Base-by-base conservation (phyloP, 345 rosid species). In the Dipteronia sinensis region DNA sequence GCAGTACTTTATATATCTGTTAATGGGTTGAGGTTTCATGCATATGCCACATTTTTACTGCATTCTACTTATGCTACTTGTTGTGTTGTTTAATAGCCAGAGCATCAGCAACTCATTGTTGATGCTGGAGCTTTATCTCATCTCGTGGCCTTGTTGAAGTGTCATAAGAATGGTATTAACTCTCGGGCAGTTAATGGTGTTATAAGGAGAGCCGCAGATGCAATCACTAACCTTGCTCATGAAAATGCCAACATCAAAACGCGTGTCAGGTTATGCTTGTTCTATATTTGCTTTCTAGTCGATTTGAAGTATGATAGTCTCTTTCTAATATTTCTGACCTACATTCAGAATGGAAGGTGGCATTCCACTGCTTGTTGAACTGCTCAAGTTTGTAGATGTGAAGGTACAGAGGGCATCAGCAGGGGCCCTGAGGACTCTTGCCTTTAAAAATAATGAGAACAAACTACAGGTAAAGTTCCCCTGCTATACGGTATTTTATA, bases 341-440 rank as follows among this genome's bases (percentile, higher is more conserved):
- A 6, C 22, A n/a, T 79, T 59, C 86, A 90, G 98, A 85, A 74
- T 79, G 83, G 93, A 86, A 77, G 97, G 92, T 40, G 95, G 91
- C 46, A 90, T 94, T 69, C 92, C 89, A 34, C 91, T 88, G 25
- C 90, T 94, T 67, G 97, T 91, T 56, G 89, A 92, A 77, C 83
- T 92, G 81, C 90, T 91, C 13, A 75, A 87, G 80, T 82, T 74
- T 68, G 55, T 70, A 67, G 94, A 94, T 78, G 40, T 46, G 2
- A 89, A 91, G 83, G 95, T 94, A 27, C 98, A 89, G 79, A 88
- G 90, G 72, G 93, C 97, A 70, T 93, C 93, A 73, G 98, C 94
- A n/a, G 93, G 89, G 78, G 93, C 94, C 59, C 75, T 94, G 78
- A 80, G 91, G 53, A 85, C 94, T 31, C 87, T 94, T 81, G 91